These are phyloP conservation scores for Apiotrichum sp. DNA, from an alignment of 1,284 basidiomycete species.

Conservation along the genomic window DNA sequence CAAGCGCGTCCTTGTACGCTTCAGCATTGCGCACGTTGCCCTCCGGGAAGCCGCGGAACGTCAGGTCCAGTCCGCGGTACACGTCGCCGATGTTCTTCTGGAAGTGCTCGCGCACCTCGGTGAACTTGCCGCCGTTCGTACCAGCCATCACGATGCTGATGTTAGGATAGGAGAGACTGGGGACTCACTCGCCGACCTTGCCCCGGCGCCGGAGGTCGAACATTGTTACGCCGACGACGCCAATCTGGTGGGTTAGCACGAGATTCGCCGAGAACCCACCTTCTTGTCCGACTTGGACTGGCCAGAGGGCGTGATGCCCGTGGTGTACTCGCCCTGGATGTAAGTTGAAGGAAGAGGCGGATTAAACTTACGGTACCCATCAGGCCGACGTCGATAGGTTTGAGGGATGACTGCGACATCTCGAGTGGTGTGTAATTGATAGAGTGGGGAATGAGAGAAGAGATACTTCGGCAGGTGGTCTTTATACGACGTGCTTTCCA, in stretches of 20 bases:
- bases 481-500: too few species aligned
- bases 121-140: conserved; percentile 55
- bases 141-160: conserved; percentile 44
- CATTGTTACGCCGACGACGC: conserved; percentile 78
- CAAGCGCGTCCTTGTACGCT: conserved; percentile 83
- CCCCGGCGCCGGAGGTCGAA: conserved; percentile 81
- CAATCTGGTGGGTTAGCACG: conserved; percentile 48
- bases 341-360: too few species aligned
- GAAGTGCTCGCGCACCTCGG: conserved; percentile 73
- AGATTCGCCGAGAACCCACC: conserved; percentile 46
- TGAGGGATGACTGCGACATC: conserved; percentile 6
- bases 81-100: conserved; percentile 72
- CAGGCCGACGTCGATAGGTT: conserved; percentile 41
- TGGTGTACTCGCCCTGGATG: conserved; percentile 64
- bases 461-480: too few species aligned
- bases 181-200: conserved; percentile 56
- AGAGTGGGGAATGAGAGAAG: too few species aligned
- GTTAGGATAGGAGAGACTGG: too few species aligned
- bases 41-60: conserved; percentile 74
- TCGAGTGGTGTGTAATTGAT: too few species aligned
- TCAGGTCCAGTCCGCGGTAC: conserved; percentile 70
- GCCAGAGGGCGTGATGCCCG: conserved; percentile 84
- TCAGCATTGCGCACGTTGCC: conserved; percentile 63
- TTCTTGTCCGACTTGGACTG: conserved; percentile 92
- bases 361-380: conserved; percentile 41